Conservation (phyloP, 768 basidiomycete species). For the Heimioporus sp. region DNA sequence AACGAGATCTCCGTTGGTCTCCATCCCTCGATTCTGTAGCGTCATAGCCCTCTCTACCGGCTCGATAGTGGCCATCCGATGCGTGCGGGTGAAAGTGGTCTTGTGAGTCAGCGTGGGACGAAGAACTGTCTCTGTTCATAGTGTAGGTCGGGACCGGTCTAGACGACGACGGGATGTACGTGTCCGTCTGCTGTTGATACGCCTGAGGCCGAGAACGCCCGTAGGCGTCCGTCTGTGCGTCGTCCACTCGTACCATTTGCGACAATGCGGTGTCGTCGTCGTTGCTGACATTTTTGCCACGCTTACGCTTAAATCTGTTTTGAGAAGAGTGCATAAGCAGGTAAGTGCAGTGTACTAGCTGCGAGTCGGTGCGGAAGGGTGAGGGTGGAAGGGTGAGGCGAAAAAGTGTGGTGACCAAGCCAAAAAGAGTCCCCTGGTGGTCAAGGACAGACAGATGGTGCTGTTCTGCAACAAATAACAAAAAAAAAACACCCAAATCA, state of each 20-base stretch:
- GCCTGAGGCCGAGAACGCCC: slow-evolving; percentile 47
- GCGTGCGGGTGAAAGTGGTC: slow-evolving; percentile 36
- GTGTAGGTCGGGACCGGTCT: slow-evolving; percentile 45
- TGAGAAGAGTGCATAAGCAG: slow-evolving; percentile 38
- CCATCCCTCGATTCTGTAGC: slow-evolving; percentile 41
- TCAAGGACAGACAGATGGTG: slow-evolving; percentile 19
- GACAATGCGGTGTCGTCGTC: slow-evolving; percentile 42
- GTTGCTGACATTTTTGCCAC: slow-evolving; percentile 49
- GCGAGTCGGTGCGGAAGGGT: slow-evolving; percentile 17
- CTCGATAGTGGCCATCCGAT: slow-evolving; percentile 52
- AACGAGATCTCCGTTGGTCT: slow-evolving; percentile 44
- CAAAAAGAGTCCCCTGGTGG: slow-evolving; percentile 28
- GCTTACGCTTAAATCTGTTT: slow-evolving; percentile 48
- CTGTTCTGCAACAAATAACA: slow-evolving; percentile 22
- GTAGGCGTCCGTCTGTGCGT: slow-evolving; percentile 51
- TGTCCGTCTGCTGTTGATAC: slow-evolving; percentile 42
- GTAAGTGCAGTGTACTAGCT: slow-evolving; percentile 16
- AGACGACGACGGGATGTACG: slow-evolving; percentile 43
- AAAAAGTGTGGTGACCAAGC: slow-evolving; percentile 28
- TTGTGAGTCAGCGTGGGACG: slow-evolving; percentile 49
- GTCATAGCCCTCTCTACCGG: slow-evolving; percentile 50
- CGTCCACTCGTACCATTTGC: slow-evolving; percentile 48
- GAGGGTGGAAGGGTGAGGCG: slow-evolving; percentile 17
- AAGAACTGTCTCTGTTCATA: slow-evolving; percentile 48
- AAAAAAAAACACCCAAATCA: slow-evolving; percentile 33